Evolutionary conservation across 2,329 filamentous ascomycete genomes (phyloP), one percentile per base, ranked within the genome.

Genomic region (Venturiaceae sp.): DNA sequence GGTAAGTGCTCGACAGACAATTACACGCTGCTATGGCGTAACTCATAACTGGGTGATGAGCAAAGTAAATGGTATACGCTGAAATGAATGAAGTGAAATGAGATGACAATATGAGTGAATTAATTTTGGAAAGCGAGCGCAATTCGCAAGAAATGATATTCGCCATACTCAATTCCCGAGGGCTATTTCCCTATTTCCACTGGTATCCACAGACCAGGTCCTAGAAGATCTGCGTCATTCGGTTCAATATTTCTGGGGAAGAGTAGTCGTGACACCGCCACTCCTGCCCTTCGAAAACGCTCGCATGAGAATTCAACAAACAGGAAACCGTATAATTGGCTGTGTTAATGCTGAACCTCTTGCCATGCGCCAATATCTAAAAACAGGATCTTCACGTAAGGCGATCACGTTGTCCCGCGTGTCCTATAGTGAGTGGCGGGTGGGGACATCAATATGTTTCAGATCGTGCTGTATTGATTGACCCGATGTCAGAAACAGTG

Each of bases 391-490:
- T n/a, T 16, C 44, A 26, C 26, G 11, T 28, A 16, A 50, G 23
- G 26, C 44, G 26, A 50, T 50, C 44, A 50, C 44, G 26, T 30
- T 50, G 23, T 28, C 26, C 26, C 26, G 44, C 44, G 44, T 50
- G 44, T 23, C 44, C 19, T 26, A 23, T 19, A 3, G n/a, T 11
- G 11, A 46, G 19, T 11, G 16, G 44, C 44, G 26, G 44, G 23
- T 50, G 30, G 44, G 26, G 16, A 30, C 5, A 3, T n/a, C 44
- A 30, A 50, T 50, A 30, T 26, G 44, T 50, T 50, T 50, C 44
- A 50, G 44, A 50, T 50, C 44, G 44, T n/a, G 44, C 23, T 50
- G 44, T 13, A 28, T 50, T 50, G 44, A 50, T 50, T 50, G 44
- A 30, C 26, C 44, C 44, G 23, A 50, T 30, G 44, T 50, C 26